phyloP scores from a whole-genome alignment of 2,329 filamentous ascomycete genomes.

The Penicillium sclerotiorum region DNA sequence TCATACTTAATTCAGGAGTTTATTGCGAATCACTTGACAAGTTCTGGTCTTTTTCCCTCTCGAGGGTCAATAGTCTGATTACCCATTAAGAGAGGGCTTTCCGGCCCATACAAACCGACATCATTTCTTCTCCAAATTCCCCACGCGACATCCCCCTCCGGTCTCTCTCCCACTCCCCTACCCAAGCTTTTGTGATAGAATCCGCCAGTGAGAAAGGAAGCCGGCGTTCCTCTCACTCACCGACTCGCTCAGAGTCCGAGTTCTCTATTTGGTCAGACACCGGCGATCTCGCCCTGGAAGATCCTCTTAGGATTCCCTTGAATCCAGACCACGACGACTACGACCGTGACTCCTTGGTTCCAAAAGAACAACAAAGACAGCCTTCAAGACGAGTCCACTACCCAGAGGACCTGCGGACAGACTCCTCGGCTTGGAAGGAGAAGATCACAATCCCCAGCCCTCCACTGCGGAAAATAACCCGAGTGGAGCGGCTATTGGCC shows the following conservation, averaged over 20 bases:
- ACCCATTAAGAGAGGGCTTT: constrained; percentile 60
- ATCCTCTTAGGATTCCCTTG: constrained; percentile 74
- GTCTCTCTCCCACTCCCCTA: constrained; percentile 58
- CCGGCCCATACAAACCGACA: constrained; percentile 78
- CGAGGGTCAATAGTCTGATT: too few relatives aligned
- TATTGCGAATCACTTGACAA: too few relatives aligned
- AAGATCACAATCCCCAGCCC: constrained; percentile 76
- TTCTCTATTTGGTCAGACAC: constrained; percentile 92
- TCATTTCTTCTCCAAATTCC: constrained; percentile 76
- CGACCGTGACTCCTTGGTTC: constrained; percentile 61
- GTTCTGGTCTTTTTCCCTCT: too few relatives aligned
- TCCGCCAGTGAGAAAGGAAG: constrained; percentile 53
- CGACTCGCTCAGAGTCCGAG: constrained; percentile 61
- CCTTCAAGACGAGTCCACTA: constrained; percentile 72
- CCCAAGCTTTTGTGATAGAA: constrained; percentile 39
- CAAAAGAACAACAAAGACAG: constrained; percentile 34
- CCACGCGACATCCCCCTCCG: constrained; percentile 78
- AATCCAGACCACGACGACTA: constrained; percentile 66
- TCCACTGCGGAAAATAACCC: constrained; percentile 63
- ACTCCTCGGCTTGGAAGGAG: constrained; percentile 41
- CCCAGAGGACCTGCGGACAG: constrained; percentile 52
- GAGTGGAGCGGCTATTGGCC: constrained; percentile 71
- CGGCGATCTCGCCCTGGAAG: constrained; percentile 88
- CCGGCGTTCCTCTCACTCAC: constrained; percentile 55
- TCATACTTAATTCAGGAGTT: too few relatives aligned